Conservation (phyloP, 1,139 yeast species). For the Chernovozyma sophiae-reginae region DNA sequence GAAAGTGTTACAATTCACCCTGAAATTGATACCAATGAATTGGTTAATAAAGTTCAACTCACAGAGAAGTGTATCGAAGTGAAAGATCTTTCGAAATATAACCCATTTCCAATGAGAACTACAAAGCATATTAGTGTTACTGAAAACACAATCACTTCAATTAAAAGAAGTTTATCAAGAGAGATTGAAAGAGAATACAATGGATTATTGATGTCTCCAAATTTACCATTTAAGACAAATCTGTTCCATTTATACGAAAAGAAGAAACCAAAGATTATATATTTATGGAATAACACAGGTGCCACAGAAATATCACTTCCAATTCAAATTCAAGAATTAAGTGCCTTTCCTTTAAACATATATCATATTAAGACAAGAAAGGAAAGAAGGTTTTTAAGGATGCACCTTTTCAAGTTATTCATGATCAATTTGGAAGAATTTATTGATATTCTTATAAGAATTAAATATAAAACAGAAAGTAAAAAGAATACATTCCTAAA, state of each 20-base stretch:
- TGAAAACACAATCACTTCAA: slow-evolving; percentile 1
- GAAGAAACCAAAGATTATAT: slow-evolving; percentile 5
- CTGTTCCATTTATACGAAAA: slow-evolving; percentile 29
- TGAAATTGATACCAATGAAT: slow-evolving; percentile 5
- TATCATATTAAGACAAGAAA: slow-evolving; percentile 10
- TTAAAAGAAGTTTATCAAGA: slow-evolving; percentile 2
- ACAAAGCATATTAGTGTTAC: slow-evolving; percentile 1
- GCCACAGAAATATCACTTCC: slow-evolving; percentile 7
- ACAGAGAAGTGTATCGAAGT: slow-evolving; percentile 5
- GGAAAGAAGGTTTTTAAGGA: slow-evolving; percentile 12
- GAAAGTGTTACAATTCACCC: slow-evolving; percentile 6
- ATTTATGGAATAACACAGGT: slow-evolving; percentile 7
- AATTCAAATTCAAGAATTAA: slow-evolving; percentile 5
- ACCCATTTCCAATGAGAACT: slow-evolving; percentile 2
- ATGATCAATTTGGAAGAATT: slow-evolving; percentile 38
- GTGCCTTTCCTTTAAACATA: slow-evolving; percentile 4
- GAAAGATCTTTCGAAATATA: slow-evolving; percentile 2
- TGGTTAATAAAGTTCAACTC: slow-evolving; percentile 4
- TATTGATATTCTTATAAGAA: slow-evolving; percentile 32
- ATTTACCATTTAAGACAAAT: slow-evolving; percentile 18
- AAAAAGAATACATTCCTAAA: slow-evolving; percentile 25
- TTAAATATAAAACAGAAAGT: slow-evolving; percentile 31
- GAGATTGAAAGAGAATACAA: slow-evolving; percentile 5
- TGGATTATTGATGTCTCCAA: slow-evolving; percentile 5
- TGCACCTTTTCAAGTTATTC: slow-evolving; percentile 35